Evolutionary conservation across 1,139 yeast genomes (phyloP).

Genomic region (Nadsonia starkeyi-henricii): DNA sequence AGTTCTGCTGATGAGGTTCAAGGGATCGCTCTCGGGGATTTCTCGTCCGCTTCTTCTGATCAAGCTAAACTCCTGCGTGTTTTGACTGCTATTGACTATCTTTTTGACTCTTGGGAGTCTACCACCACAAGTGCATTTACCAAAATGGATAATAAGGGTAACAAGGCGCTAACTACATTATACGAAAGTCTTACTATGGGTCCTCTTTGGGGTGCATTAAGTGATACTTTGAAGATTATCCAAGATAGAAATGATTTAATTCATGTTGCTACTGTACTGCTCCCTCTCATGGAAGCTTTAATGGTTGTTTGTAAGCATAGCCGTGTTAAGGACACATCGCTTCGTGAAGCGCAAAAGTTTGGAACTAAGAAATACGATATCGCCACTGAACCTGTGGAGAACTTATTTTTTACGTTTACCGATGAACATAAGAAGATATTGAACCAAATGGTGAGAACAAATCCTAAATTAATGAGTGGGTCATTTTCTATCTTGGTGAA

Average conservation of each 20-base stretch:
- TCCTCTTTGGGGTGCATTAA: constrained; percentile 73
- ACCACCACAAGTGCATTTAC: constrained; percentile 10
- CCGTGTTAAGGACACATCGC: constrained; percentile 41
- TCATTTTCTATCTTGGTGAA: constrained; percentile 84
- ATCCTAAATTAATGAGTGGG: constrained; percentile 92
- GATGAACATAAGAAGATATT: constrained; percentile 80
- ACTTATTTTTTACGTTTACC: constrained; percentile 72
- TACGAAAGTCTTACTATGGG: constrained; percentile 63
- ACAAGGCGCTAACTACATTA: constrained; percentile 22
- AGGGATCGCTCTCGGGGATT: constrained; percentile 43
- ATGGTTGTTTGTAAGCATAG: constrained; percentile 94
- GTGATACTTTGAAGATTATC: constrained; percentile 50
- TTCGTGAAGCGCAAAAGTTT: constrained; percentile 30
- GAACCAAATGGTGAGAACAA: constrained; percentile 83
- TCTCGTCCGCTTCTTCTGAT: constrained; percentile 71
- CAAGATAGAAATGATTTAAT: constrained; percentile 31
- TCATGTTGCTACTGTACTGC: constrained; percentile 64
- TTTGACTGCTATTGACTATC: constrained; percentile 77
- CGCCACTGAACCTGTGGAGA: constrained; percentile 63
- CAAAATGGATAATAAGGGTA: constrained; percentile 14
- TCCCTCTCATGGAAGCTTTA: constrained; percentile 81
- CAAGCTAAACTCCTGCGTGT: constrained; percentile 79
- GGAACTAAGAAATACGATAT: constrained; percentile 52
- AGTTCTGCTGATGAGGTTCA: constrained; percentile 33
- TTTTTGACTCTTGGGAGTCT: constrained; percentile 36